phyloP scores from a whole-genome alignment of 306 rosid species.

The Phaseolus lunatus region DNA sequence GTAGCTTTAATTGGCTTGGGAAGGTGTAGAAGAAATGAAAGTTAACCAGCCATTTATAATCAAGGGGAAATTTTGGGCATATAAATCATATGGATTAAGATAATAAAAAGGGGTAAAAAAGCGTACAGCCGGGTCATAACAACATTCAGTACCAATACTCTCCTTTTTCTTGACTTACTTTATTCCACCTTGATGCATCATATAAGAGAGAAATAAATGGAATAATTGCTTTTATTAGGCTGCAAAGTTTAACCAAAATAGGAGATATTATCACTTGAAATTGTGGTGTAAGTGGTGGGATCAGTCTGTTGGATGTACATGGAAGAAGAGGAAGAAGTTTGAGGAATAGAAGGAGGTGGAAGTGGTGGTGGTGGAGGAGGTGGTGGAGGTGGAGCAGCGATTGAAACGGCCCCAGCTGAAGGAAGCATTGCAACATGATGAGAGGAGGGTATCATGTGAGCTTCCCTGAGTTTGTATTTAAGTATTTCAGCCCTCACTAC shows the following conservation, averaged over 20 bases:
- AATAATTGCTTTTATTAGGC: constrained; percentile 30
- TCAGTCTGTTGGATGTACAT: constrained; percentile 54
- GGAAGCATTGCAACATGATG: constrained; percentile 59
- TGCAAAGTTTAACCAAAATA: constrained; percentile 54
- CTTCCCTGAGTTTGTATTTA: constrained; percentile 79
- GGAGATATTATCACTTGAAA: constrained; percentile 55
- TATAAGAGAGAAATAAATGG: constrained; percentile 44
- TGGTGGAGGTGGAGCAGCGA: constrained; percentile 61
- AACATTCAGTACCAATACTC: constrained; percentile 42
- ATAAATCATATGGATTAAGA: constrained; percentile 28
- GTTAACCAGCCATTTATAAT: constrained; percentile 12
- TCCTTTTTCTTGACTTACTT: constrained; percentile 35
- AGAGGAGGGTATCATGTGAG: constrained; percentile 53
- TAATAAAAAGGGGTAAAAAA: neutral
- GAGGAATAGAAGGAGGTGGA: constrained; percentile 51
- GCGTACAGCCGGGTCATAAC: constrained; percentile 25
- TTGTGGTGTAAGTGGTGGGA: constrained; percentile 51
- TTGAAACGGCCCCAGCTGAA: constrained; percentile 58
- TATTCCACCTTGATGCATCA: constrained; percentile 44
- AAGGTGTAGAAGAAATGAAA: constrained; percentile 13
- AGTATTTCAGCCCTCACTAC: constrained; percentile 84
- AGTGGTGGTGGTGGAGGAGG: constrained; percentile 49
- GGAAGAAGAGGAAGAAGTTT: constrained; percentile 66
- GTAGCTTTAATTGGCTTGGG: neutral
- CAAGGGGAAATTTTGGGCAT: constrained; percentile 10